Evolutionary conservation across 2,329 filamentous ascomycete genomes (phyloP).

Genomic region (Xylaria sp.): DNA sequence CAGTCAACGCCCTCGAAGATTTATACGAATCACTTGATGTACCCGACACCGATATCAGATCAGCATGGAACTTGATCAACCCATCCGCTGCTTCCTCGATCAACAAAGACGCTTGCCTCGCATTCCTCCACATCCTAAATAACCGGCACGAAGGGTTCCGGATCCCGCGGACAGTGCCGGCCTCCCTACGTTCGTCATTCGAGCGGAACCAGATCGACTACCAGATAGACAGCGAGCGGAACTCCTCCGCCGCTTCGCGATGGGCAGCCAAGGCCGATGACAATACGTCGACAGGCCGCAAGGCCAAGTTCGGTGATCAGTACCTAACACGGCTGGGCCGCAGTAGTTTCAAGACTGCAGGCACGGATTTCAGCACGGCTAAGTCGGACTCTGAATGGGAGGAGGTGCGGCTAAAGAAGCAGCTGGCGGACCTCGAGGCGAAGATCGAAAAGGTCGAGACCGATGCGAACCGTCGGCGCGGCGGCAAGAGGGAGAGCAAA

Average conservation of each 20-base stretch:
- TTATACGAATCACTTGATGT: conserved; percentile 85
- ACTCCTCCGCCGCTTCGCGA: conserved; percentile 71
- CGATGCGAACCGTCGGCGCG: conserved; percentile 68
- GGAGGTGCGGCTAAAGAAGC: conserved; percentile 93
- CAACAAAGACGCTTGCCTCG: conserved; percentile 93
- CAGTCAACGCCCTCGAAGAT: conserved; percentile 81
- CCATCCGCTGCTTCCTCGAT: conserved; percentile 84
- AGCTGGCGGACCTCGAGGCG: conserved; percentile 87
- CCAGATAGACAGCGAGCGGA: conserved; percentile 80
- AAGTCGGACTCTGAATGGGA: conserved; percentile 93
- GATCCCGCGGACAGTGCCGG: conserved; percentile 90
- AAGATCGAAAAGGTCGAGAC: conserved; percentile 87
- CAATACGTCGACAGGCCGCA: conserved; percentile 84
- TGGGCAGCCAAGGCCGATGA: conserved; percentile 86
- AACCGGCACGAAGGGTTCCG: conserved; percentile 95
- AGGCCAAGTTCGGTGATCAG: conserved; percentile 97
- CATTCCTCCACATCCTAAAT: conserved; percentile 96
- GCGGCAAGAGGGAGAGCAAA: conserved; percentile 77
- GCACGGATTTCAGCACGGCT: conserved; percentile 89
- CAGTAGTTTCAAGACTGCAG: conserved; percentile 80
- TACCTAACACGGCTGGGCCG: conserved; percentile 93
- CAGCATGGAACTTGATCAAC: conserved; percentile 97
- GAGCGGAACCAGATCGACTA: conserved; percentile 98
- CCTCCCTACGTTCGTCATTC: conserved; percentile 89
- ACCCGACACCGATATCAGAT: conserved; percentile 82